A percentile compares a stretch with the other conserved stretches of the same genome.
Evolutionary conservation across 495 filamentous ascomycete genomes (phyloP).

Genomic region (Neurospora cerealis): DNA sequence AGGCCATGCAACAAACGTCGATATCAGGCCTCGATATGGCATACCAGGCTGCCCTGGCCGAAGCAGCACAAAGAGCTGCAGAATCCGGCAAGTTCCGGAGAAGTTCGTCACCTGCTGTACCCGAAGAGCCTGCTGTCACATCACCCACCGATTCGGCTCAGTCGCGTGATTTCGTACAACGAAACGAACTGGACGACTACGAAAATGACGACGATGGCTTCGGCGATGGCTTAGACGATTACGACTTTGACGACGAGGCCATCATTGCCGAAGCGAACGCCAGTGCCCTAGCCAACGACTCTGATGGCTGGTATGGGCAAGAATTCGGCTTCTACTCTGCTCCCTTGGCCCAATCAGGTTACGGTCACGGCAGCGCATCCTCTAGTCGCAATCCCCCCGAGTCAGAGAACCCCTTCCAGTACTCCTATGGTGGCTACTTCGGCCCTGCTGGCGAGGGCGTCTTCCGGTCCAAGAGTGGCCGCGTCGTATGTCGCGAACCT

Average conservation of each 20-base stretch:
- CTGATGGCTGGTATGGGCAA: slow-evolving; percentile 87
- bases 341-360: slow-evolving; percentile 28
- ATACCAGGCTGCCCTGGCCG: slow-evolving; percentile 73
- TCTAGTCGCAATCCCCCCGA: slow-evolving; percentile 9
- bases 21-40: slow-evolving; percentile 46
- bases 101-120: slow-evolving; percentile 40
- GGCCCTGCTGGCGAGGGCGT: slow-evolving; percentile 52
- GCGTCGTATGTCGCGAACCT: slow-evolving; percentile 68
- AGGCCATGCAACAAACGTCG: background rate
- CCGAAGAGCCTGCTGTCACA: slow-evolving; percentile 36
- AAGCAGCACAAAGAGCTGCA: slow-evolving; percentile 65
- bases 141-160: slow-evolving; percentile 32
- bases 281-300: slow-evolving; percentile 82
- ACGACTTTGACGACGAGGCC: slow-evolving; percentile 64
- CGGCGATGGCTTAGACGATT: slow-evolving; percentile 42
- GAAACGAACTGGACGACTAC: slow-evolving; percentile 27
- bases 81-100: slow-evolving; percentile 58
- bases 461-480: slow-evolving; percentile 55
- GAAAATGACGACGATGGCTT: slow-evolving; percentile 31
- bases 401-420: slow-evolving; percentile 37
- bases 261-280: slow-evolving; percentile 95
- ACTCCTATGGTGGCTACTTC: slow-evolving; percentile 84
- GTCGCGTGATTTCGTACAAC: slow-evolving; percentile 9
- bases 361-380: slow-evolving; percentile 9
- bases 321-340: slow-evolving; percentile 97